A percentile compares a stretch with the other conserved stretches of the same genome.
Conservation (phyloP, 2,329 filamentous ascomycete genomes). For the Thielaviopsis cerberus region DNA sequence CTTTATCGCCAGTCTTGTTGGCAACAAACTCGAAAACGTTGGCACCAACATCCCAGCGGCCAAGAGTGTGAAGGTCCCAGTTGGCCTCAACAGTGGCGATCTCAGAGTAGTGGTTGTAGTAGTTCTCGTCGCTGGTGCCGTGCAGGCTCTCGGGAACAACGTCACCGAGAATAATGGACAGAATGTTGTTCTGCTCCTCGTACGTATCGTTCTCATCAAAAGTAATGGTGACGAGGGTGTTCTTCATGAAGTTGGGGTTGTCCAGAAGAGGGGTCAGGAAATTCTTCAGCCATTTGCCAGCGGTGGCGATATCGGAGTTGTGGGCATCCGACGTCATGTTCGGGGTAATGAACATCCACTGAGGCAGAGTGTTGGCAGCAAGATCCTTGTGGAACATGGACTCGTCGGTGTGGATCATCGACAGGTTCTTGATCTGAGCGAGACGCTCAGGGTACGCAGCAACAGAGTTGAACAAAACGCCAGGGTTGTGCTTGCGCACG, state of each 20-base stretch:
- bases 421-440: conserved; percentile 54
- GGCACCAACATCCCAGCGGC: conserved; percentile 53
- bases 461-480: conserved; percentile 47
- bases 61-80: conserved; percentile 50
- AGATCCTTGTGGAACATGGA: conserved; percentile 50
- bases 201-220: conserved; percentile 68
- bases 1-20: conserved; percentile 36
- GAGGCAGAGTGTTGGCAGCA: conserved; percentile 42
- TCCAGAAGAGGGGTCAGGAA: conserved; percentile 54
- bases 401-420: conserved; percentile 22
- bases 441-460: conserved; percentile 40
- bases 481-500: conserved; percentile 63
- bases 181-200: conserved; percentile 45
- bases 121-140: conserved; percentile 49
- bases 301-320: conserved; percentile 50
- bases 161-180: conserved; percentile 55
- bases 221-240: conserved; percentile 57
- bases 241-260: conserved; percentile 53
- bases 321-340: conserved; percentile 65
- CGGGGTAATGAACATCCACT: conserved; percentile 53
- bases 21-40: conserved; percentile 49
- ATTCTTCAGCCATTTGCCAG: conserved; percentile 45
- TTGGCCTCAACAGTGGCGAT: conserved; percentile 50
- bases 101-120: conserved; percentile 56
- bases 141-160: conserved; percentile 45